Evolutionary conservation across 2,329 filamentous ascomycete species (phyloP).

Genomic region (Neurospora sp.): DNA sequence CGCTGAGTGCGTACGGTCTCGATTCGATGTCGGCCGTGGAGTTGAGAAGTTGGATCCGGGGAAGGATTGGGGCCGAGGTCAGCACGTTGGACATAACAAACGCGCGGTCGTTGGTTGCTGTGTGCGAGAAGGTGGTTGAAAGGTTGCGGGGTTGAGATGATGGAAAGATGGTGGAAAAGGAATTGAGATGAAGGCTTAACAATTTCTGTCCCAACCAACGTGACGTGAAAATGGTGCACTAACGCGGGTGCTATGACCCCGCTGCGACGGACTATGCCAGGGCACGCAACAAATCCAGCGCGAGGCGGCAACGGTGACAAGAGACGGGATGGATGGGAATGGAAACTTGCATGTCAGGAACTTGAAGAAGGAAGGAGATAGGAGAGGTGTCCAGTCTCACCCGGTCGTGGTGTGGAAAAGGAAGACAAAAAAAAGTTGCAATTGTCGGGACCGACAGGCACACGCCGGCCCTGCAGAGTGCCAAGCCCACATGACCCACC

Average conservation of each 20-base stretch:
- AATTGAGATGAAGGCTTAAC: neutral
- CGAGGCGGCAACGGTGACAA: neutral
- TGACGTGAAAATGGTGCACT: neutral
- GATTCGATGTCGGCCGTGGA: slow-evolving; percentile 25
- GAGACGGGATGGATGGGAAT: neutral
- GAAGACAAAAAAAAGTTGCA: neutral
- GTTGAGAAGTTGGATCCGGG: slow-evolving; percentile 21
- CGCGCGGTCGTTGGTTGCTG: slow-evolving; percentile 9
- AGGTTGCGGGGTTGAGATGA: slow-evolving; percentile 1
- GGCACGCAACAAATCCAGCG: too few species aligned
- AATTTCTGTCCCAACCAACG: neutral
- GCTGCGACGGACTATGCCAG: neutral
- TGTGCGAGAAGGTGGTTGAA: slow-evolving; percentile 11
- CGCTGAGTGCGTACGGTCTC: slow-evolving; percentile 17
- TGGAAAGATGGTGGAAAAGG: neutral
- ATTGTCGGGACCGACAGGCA: neutral
- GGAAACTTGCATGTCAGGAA: too few species aligned
- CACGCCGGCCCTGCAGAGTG: neutral
- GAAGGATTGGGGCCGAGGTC: slow-evolving; percentile 16
- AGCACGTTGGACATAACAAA: slow-evolving; percentile 15
- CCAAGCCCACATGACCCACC: neutral
- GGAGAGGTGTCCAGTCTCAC: too few species aligned
- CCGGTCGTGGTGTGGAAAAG: neutral
- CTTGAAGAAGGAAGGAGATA: too few species aligned
- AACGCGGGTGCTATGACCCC: neutral